phyloP scores from a whole-genome alignment of 768 basidiomycete genomes.

The Lepiota venenata region DNA sequence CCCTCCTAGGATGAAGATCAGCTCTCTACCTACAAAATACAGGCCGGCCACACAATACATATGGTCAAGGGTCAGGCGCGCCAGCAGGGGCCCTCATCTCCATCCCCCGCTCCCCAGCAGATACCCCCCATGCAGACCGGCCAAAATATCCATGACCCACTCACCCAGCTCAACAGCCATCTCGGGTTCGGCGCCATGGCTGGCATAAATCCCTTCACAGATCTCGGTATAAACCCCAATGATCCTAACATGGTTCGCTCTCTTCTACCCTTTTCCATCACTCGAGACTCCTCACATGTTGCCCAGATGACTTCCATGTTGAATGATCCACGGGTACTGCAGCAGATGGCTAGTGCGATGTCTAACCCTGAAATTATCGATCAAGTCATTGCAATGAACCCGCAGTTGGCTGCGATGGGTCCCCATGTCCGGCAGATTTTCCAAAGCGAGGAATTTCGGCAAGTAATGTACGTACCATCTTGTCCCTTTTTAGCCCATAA shows the following conservation, averaged over 20 bases:
- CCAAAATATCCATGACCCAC: constrained; percentile 83
- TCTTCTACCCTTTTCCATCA: not conserved
- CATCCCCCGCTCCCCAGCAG: constrained; percentile 42
- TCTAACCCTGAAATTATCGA: constrained; percentile 88
- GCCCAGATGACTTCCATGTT: constrained; percentile 79
- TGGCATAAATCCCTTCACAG: constrained; percentile 88
- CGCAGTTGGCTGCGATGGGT: constrained; percentile 70
- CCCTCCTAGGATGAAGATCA: constrained; percentile 70
- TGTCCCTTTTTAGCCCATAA: not conserved
- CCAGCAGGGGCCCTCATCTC: constrained; percentile 23
- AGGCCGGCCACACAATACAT: constrained; percentile 83
- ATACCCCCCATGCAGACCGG: constrained; percentile 89
- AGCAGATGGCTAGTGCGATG: constrained; percentile 87
- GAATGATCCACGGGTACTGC: constrained; percentile 78
- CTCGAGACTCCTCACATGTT: not conserved
- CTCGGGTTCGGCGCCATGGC: constrained; percentile 78
- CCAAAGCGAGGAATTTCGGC: constrained; percentile 70
- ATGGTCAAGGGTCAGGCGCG: constrained; percentile 88
- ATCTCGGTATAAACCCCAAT: constrained; percentile 86
- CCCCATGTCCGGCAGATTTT: constrained; percentile 80
- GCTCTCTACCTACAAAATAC: constrained; percentile 86
- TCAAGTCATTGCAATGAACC: constrained; percentile 79
- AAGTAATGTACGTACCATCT: constrained; percentile 58
- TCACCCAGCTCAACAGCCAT: constrained; percentile 78
- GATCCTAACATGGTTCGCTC: constrained; percentile 91